A percentile compares a stretch with the other conserved stretches of the same genome.
These are phyloP conservation scores for Micractinium sp. DNA, from an alignment of 139 green algal genomes.

Conservation along the genomic window DNA sequence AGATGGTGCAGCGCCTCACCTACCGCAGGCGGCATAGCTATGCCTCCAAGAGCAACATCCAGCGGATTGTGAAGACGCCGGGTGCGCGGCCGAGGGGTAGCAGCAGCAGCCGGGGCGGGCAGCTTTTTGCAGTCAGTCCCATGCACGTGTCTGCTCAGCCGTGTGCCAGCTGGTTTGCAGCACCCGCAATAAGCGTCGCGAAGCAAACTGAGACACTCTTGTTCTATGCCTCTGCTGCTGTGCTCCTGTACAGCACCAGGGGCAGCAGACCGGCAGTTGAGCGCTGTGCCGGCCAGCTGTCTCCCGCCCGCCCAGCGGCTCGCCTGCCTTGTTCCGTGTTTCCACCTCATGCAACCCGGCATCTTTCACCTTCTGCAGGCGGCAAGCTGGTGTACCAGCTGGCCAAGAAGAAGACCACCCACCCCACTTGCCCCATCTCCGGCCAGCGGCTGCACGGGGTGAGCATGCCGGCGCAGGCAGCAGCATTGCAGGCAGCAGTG, in stretches of 20 bases:
- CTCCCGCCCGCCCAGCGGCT: no score
- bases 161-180: background rate
- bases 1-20: slow-evolving; percentile 88
- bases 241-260: background rate
- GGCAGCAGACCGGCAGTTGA: background rate
- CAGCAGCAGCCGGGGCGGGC: background rate
- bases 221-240: background rate
- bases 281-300: background rate
- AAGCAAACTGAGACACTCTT: background rate
- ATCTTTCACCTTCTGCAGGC: slow-evolving; percentile 62
- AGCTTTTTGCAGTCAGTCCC: background rate
- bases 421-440: slow-evolving; percentile 81
- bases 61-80: slow-evolving; percentile 90
- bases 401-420: slow-evolving; percentile 86
- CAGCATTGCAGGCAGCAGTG: background rate
- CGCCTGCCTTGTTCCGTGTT: background rate
- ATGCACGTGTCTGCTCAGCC: background rate
- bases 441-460: slow-evolving; percentile 87
- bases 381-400: slow-evolving; percentile 92
- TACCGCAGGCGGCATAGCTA: slow-evolving; percentile 90
- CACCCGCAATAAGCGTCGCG: no score
- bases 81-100: slow-evolving; percentile 55
- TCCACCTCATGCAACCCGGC: background rate
- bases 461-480: slow-evolving; percentile 25
- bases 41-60: slow-evolving; percentile 93